Evolutionary conservation across 2,329 filamentous ascomycete genomes (phyloP).

Genomic region (Claviceps citrina): DNA sequence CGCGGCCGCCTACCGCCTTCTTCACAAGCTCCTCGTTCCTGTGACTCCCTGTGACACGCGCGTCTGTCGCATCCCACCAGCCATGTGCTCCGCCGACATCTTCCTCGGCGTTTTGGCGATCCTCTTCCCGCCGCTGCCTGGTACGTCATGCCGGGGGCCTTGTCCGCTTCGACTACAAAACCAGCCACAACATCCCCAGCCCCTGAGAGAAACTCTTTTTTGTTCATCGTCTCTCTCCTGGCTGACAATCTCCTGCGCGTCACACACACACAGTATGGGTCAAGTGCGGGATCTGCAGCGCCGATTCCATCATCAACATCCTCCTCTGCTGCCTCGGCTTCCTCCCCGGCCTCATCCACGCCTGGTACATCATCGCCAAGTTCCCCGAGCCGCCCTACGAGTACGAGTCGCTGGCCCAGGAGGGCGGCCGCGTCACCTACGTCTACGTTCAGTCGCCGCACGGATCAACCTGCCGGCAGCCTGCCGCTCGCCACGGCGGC

Average conservation of each 20-base stretch:
- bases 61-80: neutral
- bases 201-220: too few relatives aligned
- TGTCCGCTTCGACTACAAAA: too few relatives aligned
- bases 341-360: slow-evolving; percentile 78
- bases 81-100: slow-evolving; percentile 44
- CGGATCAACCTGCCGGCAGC: slow-evolving; percentile 21
- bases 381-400: slow-evolving; percentile 62
- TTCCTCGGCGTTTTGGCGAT: slow-evolving; percentile 34
- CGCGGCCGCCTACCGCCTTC: too few relatives aligned
- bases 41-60: too few relatives aligned
- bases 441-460: slow-evolving; percentile 51
- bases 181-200: too few relatives aligned
- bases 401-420: slow-evolving; percentile 50
- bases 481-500: slow-evolving; percentile 7
- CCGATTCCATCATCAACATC: slow-evolving; percentile 89
- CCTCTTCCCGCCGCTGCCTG: slow-evolving; percentile 27
- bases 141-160: slow-evolving; percentile 23
- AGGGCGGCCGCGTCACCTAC: slow-evolving; percentile 51
- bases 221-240: neutral
- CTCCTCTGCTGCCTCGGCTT: slow-evolving; percentile 68
- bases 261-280: slow-evolving; percentile 97
- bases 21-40: too few relatives aligned
- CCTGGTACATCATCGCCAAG: slow-evolving; percentile 95
- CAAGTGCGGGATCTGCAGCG: slow-evolving; percentile 82
- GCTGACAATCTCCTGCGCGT: too few relatives aligned